Evolutionary conservation across 2,329 filamentous ascomycete species (phyloP).

Genomic region (Pseudopyricularia cyperi): DNA sequence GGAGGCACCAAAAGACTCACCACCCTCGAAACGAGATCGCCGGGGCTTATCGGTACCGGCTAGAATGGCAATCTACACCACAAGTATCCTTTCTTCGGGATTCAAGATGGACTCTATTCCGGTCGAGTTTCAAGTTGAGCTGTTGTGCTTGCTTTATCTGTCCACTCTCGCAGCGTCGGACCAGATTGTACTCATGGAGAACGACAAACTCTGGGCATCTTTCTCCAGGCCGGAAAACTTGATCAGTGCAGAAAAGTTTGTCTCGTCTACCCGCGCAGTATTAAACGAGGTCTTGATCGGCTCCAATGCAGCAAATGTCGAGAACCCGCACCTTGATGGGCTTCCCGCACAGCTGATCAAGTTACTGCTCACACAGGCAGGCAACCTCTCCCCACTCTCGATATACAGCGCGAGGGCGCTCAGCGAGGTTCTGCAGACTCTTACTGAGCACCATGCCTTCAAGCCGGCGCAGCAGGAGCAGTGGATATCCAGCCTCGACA

Average conservation of each 20-base stretch:
- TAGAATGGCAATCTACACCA: slow-evolving; percentile 61
- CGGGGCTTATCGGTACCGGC: slow-evolving; percentile 60
- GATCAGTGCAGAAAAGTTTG: slow-evolving; percentile 27
- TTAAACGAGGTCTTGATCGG: slow-evolving; percentile 20
- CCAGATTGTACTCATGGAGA: slow-evolving; percentile 32
- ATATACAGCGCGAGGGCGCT: slow-evolving; percentile 41
- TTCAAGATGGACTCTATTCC: slow-evolving; percentile 26
- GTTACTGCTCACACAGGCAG: slow-evolving; percentile 29
- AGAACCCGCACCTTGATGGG: neutral
- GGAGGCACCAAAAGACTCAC: slow-evolving; percentile 1
- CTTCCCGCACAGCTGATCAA: slow-evolving; percentile 28
- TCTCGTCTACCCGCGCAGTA: slow-evolving; percentile 24
- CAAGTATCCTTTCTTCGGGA: slow-evolving; percentile 37
- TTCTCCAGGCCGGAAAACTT: slow-evolving; percentile 21
- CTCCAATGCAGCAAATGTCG: slow-evolving; percentile 9
- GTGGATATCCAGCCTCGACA: slow-evolving; percentile 28
- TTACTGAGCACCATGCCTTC: slow-evolving; percentile 33
- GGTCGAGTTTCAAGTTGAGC: slow-evolving; percentile 28
- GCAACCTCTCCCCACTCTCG: slow-evolving; percentile 25
- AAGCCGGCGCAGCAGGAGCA: slow-evolving; percentile 28
- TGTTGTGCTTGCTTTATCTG: slow-evolving; percentile 37
- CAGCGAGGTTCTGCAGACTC: slow-evolving; percentile 31
- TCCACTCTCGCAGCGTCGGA: slow-evolving; percentile 39
- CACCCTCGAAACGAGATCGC: slow-evolving; percentile 40
- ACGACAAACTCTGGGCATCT: slow-evolving; percentile 32